Percentiles rank a stretch among this genome's conserved stretches.
These are phyloP conservation scores for Metarhizium robertsii DNA, from an alignment of 2,329 filamentous ascomycete genomes.

Conservation along the genomic window DNA sequence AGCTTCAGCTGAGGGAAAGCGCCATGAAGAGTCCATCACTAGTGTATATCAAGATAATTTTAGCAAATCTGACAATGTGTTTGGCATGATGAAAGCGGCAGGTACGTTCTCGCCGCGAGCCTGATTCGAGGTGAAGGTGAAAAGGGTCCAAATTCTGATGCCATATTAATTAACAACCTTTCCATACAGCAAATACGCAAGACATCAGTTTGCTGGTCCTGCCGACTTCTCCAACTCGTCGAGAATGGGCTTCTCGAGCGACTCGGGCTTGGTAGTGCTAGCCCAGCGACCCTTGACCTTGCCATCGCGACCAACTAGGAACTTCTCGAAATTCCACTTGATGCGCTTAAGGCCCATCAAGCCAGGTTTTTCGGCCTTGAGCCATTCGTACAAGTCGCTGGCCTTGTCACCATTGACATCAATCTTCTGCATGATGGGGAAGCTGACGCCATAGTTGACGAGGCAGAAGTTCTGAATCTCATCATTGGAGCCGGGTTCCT, in stretches of 20 bases:
- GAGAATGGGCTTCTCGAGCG: constrained; percentile 64
- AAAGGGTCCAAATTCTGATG: neutral
- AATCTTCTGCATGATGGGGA: constrained; percentile 85
- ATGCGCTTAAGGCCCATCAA: constrained; percentile 80
- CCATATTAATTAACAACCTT: neutral
- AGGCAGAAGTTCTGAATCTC: constrained; percentile 81
- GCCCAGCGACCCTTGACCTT: constrained; percentile 81
- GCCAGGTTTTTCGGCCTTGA: constrained; percentile 66
- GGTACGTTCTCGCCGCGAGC: neutral
- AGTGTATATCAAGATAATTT: too few relatives aligned
- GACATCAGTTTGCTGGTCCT: neutral
- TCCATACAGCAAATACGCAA: neutral
- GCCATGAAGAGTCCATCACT: too few relatives aligned
- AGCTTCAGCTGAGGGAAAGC: too few relatives aligned
- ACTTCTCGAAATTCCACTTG: constrained; percentile 99
- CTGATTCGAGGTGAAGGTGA: neutral
- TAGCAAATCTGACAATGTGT: too few relatives aligned
- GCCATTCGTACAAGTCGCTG: constrained; percentile 55
- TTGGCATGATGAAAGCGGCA: too few relatives aligned
- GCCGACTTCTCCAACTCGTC: constrained; percentile 55
- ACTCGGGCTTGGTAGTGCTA: constrained; percentile 78
- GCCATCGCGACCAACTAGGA: constrained; percentile 78
- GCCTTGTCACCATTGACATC: constrained; percentile 86
- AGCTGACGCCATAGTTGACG: constrained; percentile 83
- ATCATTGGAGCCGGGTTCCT: constrained; percentile 79